Percentiles rank a stretch among this genome's conserved stretches.
Conservation (phyloP, 305 asterid genomes). For the Rubia peregrina region DNA sequence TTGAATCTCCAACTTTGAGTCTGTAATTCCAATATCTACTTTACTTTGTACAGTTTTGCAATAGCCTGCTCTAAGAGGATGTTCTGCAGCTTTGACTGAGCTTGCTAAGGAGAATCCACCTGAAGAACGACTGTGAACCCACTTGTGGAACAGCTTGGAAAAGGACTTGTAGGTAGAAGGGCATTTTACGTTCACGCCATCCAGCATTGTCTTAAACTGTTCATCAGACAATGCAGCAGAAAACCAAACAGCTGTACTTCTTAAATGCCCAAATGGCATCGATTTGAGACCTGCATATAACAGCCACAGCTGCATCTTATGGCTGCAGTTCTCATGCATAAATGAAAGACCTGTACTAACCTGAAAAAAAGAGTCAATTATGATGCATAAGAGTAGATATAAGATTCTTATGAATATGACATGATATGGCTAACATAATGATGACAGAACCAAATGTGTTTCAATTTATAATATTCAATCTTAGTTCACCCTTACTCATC, state of each 20-base stretch:
- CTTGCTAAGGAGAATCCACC: constrained; percentile 58
- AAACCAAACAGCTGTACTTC: constrained; percentile 57
- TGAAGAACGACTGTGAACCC: constrained; percentile 60
- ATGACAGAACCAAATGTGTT: neutral
- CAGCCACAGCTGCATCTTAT: constrained; percentile 62
- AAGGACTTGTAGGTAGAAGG: constrained; percentile 29
- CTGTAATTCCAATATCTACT: constrained; percentile 27
- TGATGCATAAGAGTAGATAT: neutral
- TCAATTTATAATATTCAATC: neutral
- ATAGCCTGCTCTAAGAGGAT: constrained; percentile 47
- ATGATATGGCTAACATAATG: neutral
- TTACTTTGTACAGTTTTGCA: constrained; percentile 42
- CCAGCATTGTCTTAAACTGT: constrained; percentile 42
- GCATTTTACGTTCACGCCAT: constrained; percentile 39
- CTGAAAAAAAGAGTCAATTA: constrained; percentile 12
- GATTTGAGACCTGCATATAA: constrained; percentile 49
- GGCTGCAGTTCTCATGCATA: constrained; percentile 45
- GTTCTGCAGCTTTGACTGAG: constrained; percentile 44
- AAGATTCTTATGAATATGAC: neutral
- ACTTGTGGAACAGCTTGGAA: constrained; percentile 41
- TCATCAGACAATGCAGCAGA: constrained; percentile 51
- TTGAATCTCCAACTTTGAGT: constrained; percentile 15
- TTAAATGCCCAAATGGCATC: constrained; percentile 77
- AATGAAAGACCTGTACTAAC: constrained; percentile 51
- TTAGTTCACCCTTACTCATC: neutral